phyloP scores from a whole-genome alignment of 2,329 filamentous ascomycete genomes.

The Sphaerulina vaccinii region DNA sequence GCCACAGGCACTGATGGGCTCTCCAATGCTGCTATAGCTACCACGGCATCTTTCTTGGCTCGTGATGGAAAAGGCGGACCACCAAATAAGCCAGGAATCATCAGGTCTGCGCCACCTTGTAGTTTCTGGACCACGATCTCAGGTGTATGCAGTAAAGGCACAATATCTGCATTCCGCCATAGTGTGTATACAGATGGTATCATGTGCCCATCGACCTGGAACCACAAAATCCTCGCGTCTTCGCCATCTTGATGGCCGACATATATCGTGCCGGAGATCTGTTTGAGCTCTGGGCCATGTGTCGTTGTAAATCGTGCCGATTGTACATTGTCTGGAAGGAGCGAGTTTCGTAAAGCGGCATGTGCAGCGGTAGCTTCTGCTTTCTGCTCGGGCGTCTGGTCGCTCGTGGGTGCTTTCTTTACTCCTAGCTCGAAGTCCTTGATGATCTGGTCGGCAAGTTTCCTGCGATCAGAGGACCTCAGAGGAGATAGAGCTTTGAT shows the following conservation, averaged over 20 bases:
- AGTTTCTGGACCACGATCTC: constrained; percentile 62
- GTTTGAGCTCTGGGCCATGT: constrained; percentile 59
- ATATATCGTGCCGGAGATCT: constrained; percentile 64
- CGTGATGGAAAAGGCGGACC: constrained; percentile 62
- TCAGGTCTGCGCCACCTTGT: constrained; percentile 64
- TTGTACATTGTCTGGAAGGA: constrained; percentile 63
- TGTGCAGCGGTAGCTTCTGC: constrained; percentile 45
- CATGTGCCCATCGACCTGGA: constrained; percentile 59
- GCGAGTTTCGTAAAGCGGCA: constrained; percentile 55
- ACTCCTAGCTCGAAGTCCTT: constrained; percentile 46
- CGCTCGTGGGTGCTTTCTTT: constrained; percentile 27
- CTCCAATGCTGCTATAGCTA: constrained; percentile 62
- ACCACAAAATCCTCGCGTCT: constrained; percentile 64
- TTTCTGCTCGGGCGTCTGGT: constrained; percentile 45
- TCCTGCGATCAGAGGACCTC: constrained; percentile 65
- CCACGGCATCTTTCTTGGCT: constrained; percentile 60
- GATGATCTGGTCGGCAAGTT: constrained; percentile 67
- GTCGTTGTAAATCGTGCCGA: constrained; percentile 57
- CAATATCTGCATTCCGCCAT: constrained; percentile 61
- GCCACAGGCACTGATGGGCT: constrained; percentile 61
- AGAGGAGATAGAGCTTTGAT: constrained; percentile 67
- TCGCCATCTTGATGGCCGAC: constrained; percentile 58
- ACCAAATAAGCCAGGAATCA: constrained; percentile 65
- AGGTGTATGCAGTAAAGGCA: constrained; percentile 65
- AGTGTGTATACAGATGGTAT: constrained; percentile 62